Percentiles rank a stretch among this genome's conserved stretches.
Conservation (phyloP, 495 filamentous ascomycete species). For the Cetradonia linearis region DNA sequence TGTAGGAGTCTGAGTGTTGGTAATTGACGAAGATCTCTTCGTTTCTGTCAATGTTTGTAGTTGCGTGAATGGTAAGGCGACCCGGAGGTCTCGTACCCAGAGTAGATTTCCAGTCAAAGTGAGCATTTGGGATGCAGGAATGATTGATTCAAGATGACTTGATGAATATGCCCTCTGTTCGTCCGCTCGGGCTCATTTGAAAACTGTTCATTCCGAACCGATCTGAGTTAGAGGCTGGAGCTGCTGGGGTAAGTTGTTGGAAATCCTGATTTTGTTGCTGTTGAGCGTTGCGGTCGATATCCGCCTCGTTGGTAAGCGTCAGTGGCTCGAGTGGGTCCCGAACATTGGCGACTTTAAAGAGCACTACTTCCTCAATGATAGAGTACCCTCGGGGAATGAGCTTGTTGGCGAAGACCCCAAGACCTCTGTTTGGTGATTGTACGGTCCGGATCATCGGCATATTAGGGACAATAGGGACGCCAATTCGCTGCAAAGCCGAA, state of each 20-base stretch:
- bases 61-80: conserved; percentile 7
- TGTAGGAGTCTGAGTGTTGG: neutral
- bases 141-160: conserved; percentile 13
- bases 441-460: neutral
- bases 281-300: neutral
- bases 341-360: neutral
- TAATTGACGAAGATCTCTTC: conserved; percentile 10
- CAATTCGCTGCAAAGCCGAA: neutral
- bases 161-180: neutral
- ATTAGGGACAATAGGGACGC: neutral
- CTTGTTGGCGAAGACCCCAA: neutral
- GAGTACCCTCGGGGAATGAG: neutral
- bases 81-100: neutral
- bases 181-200: neutral
- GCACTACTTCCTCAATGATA: neutral
- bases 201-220: neutral
- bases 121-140: conserved; percentile 11
- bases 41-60: neutral
- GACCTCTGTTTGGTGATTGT: neutral
- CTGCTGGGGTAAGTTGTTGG: neutral
- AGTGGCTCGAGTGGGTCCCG: neutral
- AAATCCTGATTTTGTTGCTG: neutral
- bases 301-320: neutral
- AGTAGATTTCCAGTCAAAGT: conserved; percentile 3
- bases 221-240: no score